These are phyloP conservation scores for Lathyrus tuberosus DNA, from an alignment of 306 rosid genomes.

Conservation along the genomic window DNA sequence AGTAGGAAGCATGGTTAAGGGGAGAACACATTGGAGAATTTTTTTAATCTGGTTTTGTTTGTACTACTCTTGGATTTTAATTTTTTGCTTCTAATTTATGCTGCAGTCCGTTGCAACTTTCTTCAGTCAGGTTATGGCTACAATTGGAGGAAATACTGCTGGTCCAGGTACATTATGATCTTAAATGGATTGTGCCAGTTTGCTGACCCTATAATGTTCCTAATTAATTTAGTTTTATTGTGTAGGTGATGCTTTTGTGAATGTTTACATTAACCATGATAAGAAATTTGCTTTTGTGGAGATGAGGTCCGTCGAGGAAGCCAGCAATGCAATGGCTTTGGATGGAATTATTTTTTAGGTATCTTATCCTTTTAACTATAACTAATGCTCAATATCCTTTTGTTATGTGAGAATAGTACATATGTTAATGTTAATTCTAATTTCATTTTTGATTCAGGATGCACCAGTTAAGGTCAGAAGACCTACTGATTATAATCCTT, in stretches of 20 bases:
- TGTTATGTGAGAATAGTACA: not conserved
- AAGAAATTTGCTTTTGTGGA: conserved; percentile 98
- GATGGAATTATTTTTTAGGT: too few relatives aligned
- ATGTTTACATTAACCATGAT: conserved; percentile 97
- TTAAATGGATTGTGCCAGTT: too few relatives aligned
- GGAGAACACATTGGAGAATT: too few relatives aligned
- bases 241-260: conserved; percentile 94
- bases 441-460: conserved; percentile 57
- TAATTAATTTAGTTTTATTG: conserved; percentile 12
- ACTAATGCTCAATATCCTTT: not conserved
- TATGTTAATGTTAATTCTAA: not conserved
- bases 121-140: too few relatives aligned
- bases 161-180: too few relatives aligned
- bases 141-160: too few relatives aligned
- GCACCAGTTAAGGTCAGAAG: conserved; percentile 99
- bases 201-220: not conserved
- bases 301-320: conserved; percentile 99
- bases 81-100: too few relatives aligned
- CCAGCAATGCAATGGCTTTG: conserved; percentile 98
- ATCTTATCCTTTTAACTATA: too few relatives aligned
- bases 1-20: too few relatives aligned
- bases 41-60: too few relatives aligned
- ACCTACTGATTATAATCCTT: conserved; percentile 94
- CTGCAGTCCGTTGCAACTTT: too few relatives aligned
- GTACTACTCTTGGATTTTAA: too few relatives aligned